Conservation (phyloP, 2,329 filamentous ascomycete species). For the Xylariaceae sp. region DNA sequence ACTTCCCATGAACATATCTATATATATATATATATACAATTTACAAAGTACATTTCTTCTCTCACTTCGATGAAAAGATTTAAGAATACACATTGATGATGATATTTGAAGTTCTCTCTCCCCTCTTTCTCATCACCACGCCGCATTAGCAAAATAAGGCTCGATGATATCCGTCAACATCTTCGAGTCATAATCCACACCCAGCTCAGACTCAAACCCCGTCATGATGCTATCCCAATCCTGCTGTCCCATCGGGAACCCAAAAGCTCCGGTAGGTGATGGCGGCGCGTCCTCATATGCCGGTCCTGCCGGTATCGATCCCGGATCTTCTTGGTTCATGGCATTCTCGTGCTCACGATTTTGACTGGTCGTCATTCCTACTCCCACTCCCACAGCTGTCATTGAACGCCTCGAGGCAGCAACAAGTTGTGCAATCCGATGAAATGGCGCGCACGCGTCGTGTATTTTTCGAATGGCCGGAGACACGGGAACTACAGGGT, state of each 20-base stretch:
- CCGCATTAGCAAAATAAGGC: constrained; percentile 23
- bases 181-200: constrained; percentile 23
- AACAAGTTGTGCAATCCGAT: constrained; percentile 19
- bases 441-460: constrained; percentile 24
- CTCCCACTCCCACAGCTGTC: too few species aligned
- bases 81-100: too few species aligned
- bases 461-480: constrained; percentile 20
- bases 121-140: constrained; percentile 16
- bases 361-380: too few species aligned
- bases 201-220: constrained; percentile 24
- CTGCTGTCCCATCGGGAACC: constrained; percentile 25
- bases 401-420: too few species aligned
- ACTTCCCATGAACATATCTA: too few species aligned
- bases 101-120: neutral
- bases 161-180: constrained; percentile 24
- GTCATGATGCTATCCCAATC: constrained; percentile 28
- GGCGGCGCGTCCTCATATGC: constrained; percentile 5
- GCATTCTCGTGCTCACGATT: too few species aligned
- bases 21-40: too few species aligned
- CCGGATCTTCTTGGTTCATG: too few species aligned
- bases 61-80: too few species aligned
- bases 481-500: constrained; percentile 9
- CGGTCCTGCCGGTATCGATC: constrained; percentile 3
- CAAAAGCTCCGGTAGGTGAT: constrained; percentile 12
- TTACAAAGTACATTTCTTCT: too few species aligned